phyloP scores from a whole-genome alignment of 2,329 filamentous ascomycete species.

The Aspergillus glaucus region DNA sequence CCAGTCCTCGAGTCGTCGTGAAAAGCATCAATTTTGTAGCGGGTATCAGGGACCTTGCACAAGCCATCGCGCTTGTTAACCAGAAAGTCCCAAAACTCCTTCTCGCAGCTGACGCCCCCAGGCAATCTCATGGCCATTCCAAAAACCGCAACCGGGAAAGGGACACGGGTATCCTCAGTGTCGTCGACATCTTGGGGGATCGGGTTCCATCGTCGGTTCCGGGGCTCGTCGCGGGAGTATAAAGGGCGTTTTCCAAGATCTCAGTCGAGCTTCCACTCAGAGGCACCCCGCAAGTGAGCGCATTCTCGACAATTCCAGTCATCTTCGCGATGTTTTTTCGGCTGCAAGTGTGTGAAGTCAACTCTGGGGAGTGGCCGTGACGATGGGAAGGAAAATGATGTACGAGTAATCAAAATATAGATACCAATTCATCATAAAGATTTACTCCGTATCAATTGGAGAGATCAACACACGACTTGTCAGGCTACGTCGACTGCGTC shows the following conservation, averaged over 20 bases:
- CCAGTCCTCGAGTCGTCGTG: slow-evolving; percentile 9
- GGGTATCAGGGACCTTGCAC: slow-evolving; percentile 12
- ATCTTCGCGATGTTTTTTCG: neutral
- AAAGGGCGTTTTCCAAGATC: neutral
- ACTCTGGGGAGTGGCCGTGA: neutral
- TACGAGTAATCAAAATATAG: neutral
- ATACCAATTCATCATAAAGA: no score
- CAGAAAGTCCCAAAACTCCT: slow-evolving; percentile 11
- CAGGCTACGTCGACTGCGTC: no score
- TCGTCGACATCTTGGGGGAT: neutral
- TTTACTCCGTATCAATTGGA: no score
- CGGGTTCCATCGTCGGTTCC: neutral
- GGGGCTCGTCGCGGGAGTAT: neutral
- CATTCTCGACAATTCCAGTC: neutral
- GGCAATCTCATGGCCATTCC: slow-evolving; percentile 15
- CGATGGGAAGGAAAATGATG: neutral
- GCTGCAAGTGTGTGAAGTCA: neutral
- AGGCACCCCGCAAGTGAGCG: neutral
- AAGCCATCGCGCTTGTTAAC: slow-evolving; percentile 8
- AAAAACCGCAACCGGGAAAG: slow-evolving; percentile 6
- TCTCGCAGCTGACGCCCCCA: slow-evolving; percentile 5
- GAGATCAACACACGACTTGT: no score
- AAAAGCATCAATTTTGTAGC: slow-evolving; percentile 19
- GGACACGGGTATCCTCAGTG: neutral
- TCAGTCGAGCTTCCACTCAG: neutral